Base-by-base conservation (phyloP, 805 yeast genomes). In the Scheffersomyces ergatensis region DNA sequence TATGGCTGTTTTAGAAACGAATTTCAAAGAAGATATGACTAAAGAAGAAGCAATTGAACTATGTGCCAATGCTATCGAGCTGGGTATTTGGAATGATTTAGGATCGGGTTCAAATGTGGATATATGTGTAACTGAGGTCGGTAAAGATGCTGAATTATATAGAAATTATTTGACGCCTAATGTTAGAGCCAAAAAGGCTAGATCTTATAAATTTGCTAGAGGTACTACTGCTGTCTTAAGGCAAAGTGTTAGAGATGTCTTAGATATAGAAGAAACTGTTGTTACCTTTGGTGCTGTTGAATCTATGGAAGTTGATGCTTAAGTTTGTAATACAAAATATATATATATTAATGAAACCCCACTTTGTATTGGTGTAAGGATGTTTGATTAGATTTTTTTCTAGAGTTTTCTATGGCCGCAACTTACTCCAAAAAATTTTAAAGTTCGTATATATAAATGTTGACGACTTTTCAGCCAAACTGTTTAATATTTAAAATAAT, bases 51-150 rank as follows among this genome's bases (percentile, higher is more conserved):
- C 98, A n/a, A 81, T 89, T 70, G 81, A 79, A 52, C 74, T 93
- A 39, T 92, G 96, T 46, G 73, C 96, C 3, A 89, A 87, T 51
- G 98, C 98, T 19, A 93, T 93, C 57, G 87, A 88, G 67, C 89
- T 96, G 14, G 99, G 99, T 78, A 92, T 93, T 57, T 93, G 97
- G 96, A 93, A 93, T 66, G 99, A 93, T 74, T 78, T 92, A 59
- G 99, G 99, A 37, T 92, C 98, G 1, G 99, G 99, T 62, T 93
- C 99, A 21, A 93, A 93, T 59, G 98, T 93, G 27, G 99, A 93
- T 62, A 72, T 93, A 47, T 93, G 98, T 72, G 98, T 93, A 14
- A 89, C 93, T 95, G 97, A 92, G 67, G 70, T 78, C 32, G 96
- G 93, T 47, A 82, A 87, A 60, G 95, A 88, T 62, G 96, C 98